Base-by-base conservation (phyloP, 2,329 filamentous ascomycete genomes). In the Ophiocordyceps camponoti-leonardi region DNA sequence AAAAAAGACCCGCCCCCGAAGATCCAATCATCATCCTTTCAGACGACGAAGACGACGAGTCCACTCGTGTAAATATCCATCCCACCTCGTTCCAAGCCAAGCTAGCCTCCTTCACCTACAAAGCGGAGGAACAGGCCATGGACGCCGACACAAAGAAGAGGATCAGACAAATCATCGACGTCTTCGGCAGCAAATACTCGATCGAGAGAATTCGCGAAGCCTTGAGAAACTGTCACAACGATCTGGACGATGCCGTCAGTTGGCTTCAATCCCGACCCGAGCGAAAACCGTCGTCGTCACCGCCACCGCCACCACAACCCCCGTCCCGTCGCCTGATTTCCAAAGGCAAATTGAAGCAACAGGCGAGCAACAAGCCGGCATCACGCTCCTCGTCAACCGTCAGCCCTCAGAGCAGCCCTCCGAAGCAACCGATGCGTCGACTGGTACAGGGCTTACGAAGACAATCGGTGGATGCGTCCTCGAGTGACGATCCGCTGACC, bases 21-120 rank as follows among this genome's bases (percentile, higher is more conserved):
- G 60, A 66, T 46, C 57, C 71, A 23, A 66, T 75, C 43, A 63
- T 69, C 16, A 66, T 71, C 46, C 61, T 63, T n/a, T 66, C 68
- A 2, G 71, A 75, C 46, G 71, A 73, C 41, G 75, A 65, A 35
- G 58, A 59, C 41, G 55, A 62, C 18, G n/a, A n/a, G n/a, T 73
- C 75, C 2, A 67, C 69, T 2, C 73, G 79, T 43, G 71, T 72
- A 40, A 78, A 78, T 37, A 81, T 77, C 19, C 75, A 71, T 14
- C 81, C 79, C 0, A 80, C 82, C 28, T 64, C 63, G 16, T 74
- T 75, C 53, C 64, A 61, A 50, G 57, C 62, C 37, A 64, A 65
- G 50, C 54, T 67, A 40, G 58, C 61, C 20, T 49, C 55, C n/a
- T 61, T 60, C 51, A 49, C 58, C 20, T 75, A 80, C 47, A 69